These are phyloP conservation scores for Stylosanthes scabra DNA, from an alignment of 331 rosid genomes.

Conservation along the genomic window DNA sequence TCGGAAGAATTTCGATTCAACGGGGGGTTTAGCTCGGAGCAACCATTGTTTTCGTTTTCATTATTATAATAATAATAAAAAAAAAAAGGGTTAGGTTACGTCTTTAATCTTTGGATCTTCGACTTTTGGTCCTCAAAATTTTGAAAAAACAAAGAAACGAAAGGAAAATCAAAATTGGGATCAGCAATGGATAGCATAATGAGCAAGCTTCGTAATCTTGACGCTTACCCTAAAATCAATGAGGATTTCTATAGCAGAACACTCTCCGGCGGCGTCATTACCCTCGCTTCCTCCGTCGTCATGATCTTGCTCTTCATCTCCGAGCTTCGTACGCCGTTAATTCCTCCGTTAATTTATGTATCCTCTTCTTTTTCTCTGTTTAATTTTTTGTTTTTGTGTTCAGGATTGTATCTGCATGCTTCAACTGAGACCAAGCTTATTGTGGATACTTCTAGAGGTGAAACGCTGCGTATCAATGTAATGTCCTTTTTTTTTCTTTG, in stretches of 20 bases:
- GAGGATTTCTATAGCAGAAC: conserved; percentile 96
- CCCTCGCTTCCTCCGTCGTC: conserved; percentile 79
- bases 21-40: conserved; percentile 30
- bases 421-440: conserved; percentile 82
- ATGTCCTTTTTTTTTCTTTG: no score
- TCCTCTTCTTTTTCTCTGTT: neutral
- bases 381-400: conserved; percentile 23
- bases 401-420: conserved; percentile 83
- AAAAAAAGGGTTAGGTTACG: no score
- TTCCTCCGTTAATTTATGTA: neutral
- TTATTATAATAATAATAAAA: neutral
- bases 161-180: conserved; percentile 8
- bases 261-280: conserved; percentile 92
- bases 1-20: conserved; percentile 21
- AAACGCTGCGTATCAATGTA: conserved; percentile 93
- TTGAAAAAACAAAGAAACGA: no score
- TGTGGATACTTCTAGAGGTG: conserved; percentile 95
- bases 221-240: conserved; percentile 93
- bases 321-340: conserved; percentile 72
- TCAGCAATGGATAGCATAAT: conserved; percentile 66
- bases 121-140: neutral
- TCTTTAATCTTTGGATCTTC: no score
- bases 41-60: neutral
- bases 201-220: conserved; percentile 82
- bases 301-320: conserved; percentile 89